These are phyloP conservation scores for Hemileccinum impolitum DNA, from an alignment of 768 basidiomycete species.

Conservation along the genomic window DNA sequence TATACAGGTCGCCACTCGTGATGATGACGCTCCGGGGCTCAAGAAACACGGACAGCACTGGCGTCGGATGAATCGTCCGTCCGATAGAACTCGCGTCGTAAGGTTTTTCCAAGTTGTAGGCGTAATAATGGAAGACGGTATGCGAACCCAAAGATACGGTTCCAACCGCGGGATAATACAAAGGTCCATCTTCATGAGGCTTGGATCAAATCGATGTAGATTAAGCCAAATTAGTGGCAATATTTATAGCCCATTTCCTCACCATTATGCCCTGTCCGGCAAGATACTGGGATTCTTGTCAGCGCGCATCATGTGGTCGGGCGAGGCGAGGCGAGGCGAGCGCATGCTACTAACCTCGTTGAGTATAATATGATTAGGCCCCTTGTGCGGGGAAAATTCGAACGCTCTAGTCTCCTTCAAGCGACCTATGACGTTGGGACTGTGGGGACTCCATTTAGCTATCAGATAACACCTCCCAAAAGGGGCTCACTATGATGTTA, in stretches of 20 bases:
- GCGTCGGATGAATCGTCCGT: constrained; percentile 57
- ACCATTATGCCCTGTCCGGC: constrained; percentile 95
- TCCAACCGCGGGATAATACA: constrained; percentile 83
- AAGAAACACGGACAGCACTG: constrained; percentile 70
- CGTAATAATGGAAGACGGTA: constrained; percentile 79
- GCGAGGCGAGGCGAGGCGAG: neutral
- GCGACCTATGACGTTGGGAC: constrained; percentile 74
- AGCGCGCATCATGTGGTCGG: constrained; percentile 9
- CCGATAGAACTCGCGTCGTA: constrained; percentile 33
- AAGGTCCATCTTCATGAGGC: constrained; percentile 93
- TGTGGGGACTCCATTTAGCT: constrained; percentile 29
- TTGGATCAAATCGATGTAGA: constrained; percentile 29
- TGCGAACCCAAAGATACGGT: constrained; percentile 90
- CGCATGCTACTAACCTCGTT: constrained; percentile 58
- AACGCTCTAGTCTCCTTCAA: constrained; percentile 66
- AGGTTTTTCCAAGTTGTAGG: constrained; percentile 38
- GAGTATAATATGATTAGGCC: constrained; percentile 86
- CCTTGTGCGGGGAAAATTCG: constrained; percentile 54
- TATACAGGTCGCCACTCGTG: constrained; percentile 67
- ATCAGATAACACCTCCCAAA: constrained; percentile 3
- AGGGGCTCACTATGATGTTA: constrained; percentile 58
- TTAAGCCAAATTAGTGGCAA: constrained; percentile 3
- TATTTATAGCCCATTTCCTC: constrained; percentile 20
- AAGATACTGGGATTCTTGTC: constrained; percentile 53
- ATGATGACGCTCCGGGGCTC: constrained; percentile 86